Base-by-base conservation (phyloP, 352 stramenopile genomes). In the Blastocystis sp. region DNA sequence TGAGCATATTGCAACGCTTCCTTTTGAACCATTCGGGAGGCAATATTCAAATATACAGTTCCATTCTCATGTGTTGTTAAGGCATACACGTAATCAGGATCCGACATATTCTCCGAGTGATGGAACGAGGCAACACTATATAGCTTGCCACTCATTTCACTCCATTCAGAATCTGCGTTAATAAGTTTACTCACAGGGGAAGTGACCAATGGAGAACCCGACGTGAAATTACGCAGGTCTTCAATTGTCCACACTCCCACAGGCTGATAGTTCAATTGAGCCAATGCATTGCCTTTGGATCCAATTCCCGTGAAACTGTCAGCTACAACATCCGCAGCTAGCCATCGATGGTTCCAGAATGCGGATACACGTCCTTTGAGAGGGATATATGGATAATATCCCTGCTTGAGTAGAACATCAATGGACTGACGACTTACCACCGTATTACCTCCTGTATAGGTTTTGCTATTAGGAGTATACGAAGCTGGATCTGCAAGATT, bases 341-440 rank as follows among this genome's bases (percentile, higher is more conserved):
- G 91, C 93, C 92, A 96, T 9, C 92, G 90, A 77, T 89, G 92
- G 83, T 95, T 89, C 89, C 95, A 97, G 88, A 96, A 97, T 0
- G 92, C 92, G 24, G 92, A 95, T n/a, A 92, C 92, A 32, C 92
- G 92, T 7, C 90, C 88, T 35, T 89, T 88, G 86, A 94, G 93
- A 1, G 94, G 94, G 27, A 95, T 93, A 89, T 96, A 97, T 51
- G 93, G 91, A 61, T 89, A 93, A 88, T 93, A 97, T 0, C 90
- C 91, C 12, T 88, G 67, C 0, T 77, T 42, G 39, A 89, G 78
- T 9, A 91, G 73, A 14, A 89, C 90, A 59, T 88, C 74, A 29
- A 77, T 86, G 19, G 73, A 86, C 39, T 88, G 54, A 24, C 24
- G 27, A 21, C 74, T 89, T 57, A 71, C 85, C 11, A 58, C 59